Evolutionary conservation across 108 stramenopile genomes (phyloP), one percentile per base, ranked within the genome.

Genomic region (Fistulifera solaris): DNA sequence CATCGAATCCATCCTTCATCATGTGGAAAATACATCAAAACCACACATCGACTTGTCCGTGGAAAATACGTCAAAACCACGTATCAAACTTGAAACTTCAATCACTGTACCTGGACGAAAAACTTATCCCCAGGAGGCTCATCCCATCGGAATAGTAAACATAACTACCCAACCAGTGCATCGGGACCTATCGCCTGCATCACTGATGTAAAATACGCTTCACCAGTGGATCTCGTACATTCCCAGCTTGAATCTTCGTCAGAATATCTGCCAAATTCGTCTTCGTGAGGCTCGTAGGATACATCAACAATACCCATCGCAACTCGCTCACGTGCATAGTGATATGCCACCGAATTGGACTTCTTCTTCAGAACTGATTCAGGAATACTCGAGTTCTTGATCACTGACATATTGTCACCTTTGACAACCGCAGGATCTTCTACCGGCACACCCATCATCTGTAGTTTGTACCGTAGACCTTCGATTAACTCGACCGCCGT

Each of bases 371-470:
- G 41, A 2, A n/a, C 41, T 16, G 71, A 72, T 52, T 72, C 73
- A 15, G 71, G 72, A 8, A 21, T 26, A 3, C 38, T 28, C 0
- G 72, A 27, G 44, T 67, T 73, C 18, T 64, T 38, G 26, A 70
- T 56, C 12, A 71, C 67, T 2, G 67, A 68, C 58, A 43, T 57
- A 38, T 75, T 80, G 35, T 84, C 78, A 21, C 71, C 58, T 28
- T 46, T 65, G 0, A 75, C 38, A 19, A 48, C 41, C 0, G 63
- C 14, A 11, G 75, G 50, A 31, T 57, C 77, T 0, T 52, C 51
- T 16, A 72, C 17, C 0, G 60, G 63, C 0, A 75, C 61, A 21
- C 78, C 78, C 78, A 80, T 75, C 78, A 80, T 80, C 24, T 73
- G 41, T 0, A 80, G 26, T 38, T 80, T 80, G 67, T 73, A 75